Conservation (phyloP, 108 stramenopile species). For the Stephanodiscus minutulus region DNA sequence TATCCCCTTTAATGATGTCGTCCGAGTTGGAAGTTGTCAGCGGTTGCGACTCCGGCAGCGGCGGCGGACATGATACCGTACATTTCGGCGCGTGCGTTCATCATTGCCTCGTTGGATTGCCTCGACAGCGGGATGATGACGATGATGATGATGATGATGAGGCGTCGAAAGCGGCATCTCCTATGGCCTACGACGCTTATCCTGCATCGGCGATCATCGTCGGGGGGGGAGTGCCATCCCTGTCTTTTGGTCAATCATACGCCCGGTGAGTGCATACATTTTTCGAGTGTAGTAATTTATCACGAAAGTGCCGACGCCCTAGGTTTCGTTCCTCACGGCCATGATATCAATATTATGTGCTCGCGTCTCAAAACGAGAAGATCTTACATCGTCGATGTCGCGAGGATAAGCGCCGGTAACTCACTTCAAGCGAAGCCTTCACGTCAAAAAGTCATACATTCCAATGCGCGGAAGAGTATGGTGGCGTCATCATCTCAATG, state of each 20-base stretch:
- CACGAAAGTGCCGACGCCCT: neutral
- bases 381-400: neutral
- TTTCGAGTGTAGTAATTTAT: neutral
- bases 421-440: neutral
- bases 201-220: constrained; percentile 33
- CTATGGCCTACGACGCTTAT: constrained; percentile 1
- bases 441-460: neutral
- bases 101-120: constrained; percentile 49
- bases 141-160: neutral
- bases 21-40: neutral
- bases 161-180: neutral
- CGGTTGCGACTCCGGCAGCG: constrained; percentile 8
- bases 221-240: constrained; percentile 78
- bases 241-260: constrained; percentile 80
- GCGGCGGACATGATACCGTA: neutral
- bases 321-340: too few species aligned
- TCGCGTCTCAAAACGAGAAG: neutral
- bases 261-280: constrained; percentile 49
- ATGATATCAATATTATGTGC: too few species aligned
- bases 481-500: too few species aligned
- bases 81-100: constrained; percentile 70
- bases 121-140: neutral
- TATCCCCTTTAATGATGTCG: too few species aligned
- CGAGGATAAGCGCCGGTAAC: neutral
- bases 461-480: too few species aligned